Conservation (phyloP, 139 green algal genomes). For the Picochlorum sp. region DNA sequence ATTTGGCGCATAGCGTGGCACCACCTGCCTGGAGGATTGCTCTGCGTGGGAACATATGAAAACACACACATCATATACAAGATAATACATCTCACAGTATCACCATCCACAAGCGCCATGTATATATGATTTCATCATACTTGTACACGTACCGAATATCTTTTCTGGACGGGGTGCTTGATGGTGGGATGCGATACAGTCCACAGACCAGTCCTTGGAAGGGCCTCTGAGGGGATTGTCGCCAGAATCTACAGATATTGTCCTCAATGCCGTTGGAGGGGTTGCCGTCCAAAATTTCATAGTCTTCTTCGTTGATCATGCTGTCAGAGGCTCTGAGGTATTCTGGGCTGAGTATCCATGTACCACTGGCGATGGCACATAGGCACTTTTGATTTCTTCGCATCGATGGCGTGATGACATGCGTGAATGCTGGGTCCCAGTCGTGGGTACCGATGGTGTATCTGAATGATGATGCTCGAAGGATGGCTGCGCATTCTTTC, state of each 20-base stretch:
- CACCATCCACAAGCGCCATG: too few relatives aligned
- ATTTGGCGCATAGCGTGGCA: neutral
- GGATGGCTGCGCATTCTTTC: neutral
- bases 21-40: neutral
- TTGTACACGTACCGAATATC: too few relatives aligned
- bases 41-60: neutral
- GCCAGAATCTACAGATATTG: too few relatives aligned
- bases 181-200: too few relatives aligned
- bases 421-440: slow-evolving; percentile 6
- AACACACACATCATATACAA: too few relatives aligned
- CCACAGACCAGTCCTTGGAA: too few relatives aligned
- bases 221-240: too few relatives aligned
- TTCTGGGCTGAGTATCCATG: slow-evolving; percentile 8
- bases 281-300: neutral
- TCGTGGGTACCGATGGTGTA: neutral
- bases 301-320: neutral
- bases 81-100: too few relatives aligned
- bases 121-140: too few relatives aligned
- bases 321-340: neutral
- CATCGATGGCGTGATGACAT: slow-evolving; percentile 5
- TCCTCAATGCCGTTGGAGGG: neutral
- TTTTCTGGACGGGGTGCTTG: too few relatives aligned
- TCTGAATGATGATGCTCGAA: neutral
- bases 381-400: slow-evolving; percentile 13
- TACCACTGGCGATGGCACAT: slow-evolving; percentile 1